Evolutionary conservation across 78 protist species (phyloP).

Genomic region (Creolimax fragrantissima): DNA sequence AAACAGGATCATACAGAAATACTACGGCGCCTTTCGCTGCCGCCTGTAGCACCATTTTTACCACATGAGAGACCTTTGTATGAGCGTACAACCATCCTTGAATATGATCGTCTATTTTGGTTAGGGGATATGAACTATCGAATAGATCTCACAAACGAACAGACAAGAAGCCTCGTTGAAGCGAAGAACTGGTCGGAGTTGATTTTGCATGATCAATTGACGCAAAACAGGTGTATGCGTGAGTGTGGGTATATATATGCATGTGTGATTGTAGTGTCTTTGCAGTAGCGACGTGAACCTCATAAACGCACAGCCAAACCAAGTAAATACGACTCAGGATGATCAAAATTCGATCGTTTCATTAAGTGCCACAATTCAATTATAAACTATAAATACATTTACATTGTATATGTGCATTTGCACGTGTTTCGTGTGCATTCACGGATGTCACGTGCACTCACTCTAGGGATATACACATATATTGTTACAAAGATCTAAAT

Average conservation of each 20-base stretch:
- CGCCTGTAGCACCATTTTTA: background rate
- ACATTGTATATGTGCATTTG: no score
- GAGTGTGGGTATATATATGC: background rate
- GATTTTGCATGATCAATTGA: background rate
- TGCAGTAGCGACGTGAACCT: background rate
- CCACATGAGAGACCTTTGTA: background rate
- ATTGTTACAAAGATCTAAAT: no score
- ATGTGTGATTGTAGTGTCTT: background rate
- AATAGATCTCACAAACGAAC: background rate
- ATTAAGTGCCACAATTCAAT: no score
- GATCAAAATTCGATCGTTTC: no score
- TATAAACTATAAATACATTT: no score
- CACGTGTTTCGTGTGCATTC: no score
- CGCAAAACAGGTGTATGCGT: background rate
- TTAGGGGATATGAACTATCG: slow-evolving; percentile 1
- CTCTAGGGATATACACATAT: no score
- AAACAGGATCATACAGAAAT: background rate
- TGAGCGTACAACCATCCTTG: background rate
- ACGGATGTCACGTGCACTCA: no score
- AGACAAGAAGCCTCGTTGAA: background rate
- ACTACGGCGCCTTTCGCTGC: background rate
- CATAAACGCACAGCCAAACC: no score
- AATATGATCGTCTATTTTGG: background rate
- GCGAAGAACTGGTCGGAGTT: background rate
- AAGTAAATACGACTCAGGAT: no score